phyloP scores from a whole-genome alignment of 1,139 yeast genomes.

The Suhomyces maxii region DNA sequence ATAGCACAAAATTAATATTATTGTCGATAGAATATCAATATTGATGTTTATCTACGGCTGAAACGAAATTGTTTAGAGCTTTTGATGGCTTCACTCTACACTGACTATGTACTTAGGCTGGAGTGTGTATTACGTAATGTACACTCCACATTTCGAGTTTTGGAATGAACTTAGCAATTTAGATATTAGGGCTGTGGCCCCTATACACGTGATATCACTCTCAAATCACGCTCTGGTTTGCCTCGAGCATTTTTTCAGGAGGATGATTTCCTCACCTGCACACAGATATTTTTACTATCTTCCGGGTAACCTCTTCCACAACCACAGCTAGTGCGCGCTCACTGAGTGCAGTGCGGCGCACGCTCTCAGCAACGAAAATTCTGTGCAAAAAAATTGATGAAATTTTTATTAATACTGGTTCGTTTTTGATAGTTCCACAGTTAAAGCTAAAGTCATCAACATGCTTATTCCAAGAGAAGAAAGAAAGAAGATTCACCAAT shows the following conservation, averaged over 20 bases:
- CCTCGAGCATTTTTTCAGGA: too few species aligned
- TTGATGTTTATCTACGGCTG: too few species aligned
- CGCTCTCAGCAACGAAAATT: constrained; percentile 9
- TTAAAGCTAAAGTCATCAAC: constrained; percentile 33
- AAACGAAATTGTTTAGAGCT: background rate
- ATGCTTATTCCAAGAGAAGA: constrained; percentile 99
- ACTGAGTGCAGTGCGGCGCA: constrained; percentile 6
- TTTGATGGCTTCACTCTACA: background rate
- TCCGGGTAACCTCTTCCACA: constrained; percentile 2
- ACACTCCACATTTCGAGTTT: too few species aligned
- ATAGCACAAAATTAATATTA: too few species aligned
- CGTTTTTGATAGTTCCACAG: constrained; percentile 12
- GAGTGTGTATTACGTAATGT: too few species aligned
- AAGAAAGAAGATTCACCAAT: constrained; percentile 98
- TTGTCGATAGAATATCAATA: too few species aligned
- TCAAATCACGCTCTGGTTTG: background rate
- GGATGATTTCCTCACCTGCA: background rate
- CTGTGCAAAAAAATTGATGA: constrained; percentile 12
- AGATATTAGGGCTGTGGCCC: constrained; percentile 1
- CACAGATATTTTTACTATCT: background rate
- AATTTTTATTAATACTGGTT: constrained; percentile 11
- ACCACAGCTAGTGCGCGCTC: constrained; percentile 1
- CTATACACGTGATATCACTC: background rate
- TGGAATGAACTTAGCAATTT: too few species aligned
- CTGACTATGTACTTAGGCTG: too few species aligned